A percentile compares a stretch with the other conserved stretches of the same genome.
phyloP scores from a whole-genome alignment of 257 asterid species.

The Solanum pinnatisectum region DNA sequence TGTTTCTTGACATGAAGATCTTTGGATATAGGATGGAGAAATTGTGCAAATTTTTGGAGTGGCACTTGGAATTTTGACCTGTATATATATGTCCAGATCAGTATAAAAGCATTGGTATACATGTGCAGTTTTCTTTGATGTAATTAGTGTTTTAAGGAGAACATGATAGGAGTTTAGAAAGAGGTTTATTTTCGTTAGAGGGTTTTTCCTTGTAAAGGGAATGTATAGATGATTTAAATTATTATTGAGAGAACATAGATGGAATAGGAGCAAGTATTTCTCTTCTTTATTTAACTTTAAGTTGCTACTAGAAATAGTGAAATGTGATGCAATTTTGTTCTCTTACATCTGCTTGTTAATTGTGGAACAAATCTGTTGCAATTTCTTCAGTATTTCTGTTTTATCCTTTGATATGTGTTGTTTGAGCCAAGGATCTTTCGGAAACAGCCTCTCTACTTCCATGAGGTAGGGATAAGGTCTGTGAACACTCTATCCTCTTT shows the following conservation, averaged over 20 bases:
- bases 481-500: background rate
- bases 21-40: background rate
- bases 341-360: background rate
- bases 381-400: background rate
- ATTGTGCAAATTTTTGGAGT: background rate
- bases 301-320: background rate
- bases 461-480: background rate
- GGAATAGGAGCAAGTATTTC: background rate
- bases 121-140: slow-evolving; percentile 27
- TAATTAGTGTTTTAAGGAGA: slow-evolving; percentile 4
- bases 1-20: slow-evolving; percentile 29
- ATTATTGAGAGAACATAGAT: background rate
- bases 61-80: background rate
- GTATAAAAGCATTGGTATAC: slow-evolving; percentile 31
- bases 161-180: background rate
- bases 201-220: background rate
- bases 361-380: background rate
- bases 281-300: background rate
- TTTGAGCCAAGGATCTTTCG: background rate
- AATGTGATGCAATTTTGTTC: background rate
- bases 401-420: background rate
- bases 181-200: background rate
- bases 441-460: background rate
- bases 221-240: background rate
- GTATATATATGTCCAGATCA: slow-evolving; percentile 20